These are phyloP conservation scores for Aspergillus saccharolyticus DNA, from an alignment of 495 filamentous ascomycete genomes.

Conservation along the genomic window DNA sequence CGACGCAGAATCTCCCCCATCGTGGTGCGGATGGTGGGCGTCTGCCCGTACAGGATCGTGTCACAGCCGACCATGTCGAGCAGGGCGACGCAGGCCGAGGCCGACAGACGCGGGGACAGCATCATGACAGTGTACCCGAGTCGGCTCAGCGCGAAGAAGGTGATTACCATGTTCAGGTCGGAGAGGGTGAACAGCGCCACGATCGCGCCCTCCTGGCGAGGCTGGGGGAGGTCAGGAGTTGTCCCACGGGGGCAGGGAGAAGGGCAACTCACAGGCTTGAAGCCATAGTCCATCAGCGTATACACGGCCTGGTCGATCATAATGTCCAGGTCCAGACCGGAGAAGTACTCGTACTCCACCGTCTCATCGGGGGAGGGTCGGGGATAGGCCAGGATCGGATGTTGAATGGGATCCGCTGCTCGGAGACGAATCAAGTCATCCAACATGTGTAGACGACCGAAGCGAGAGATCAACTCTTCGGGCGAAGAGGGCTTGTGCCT, in stretches of 20 bases:
- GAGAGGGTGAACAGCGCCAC: slow-evolving; percentile 53
- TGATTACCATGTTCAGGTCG: slow-evolving; percentile 51
- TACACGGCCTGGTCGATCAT: slow-evolving; percentile 47
- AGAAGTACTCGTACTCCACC: slow-evolving; percentile 47
- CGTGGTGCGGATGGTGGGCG: slow-evolving; percentile 34
- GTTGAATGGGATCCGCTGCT: slow-evolving; percentile 44
- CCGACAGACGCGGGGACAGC: slow-evolving; percentile 53
- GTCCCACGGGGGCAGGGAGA: too few relatives aligned
- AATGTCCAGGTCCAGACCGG: slow-evolving; percentile 46
- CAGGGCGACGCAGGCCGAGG: slow-evolving; percentile 47
- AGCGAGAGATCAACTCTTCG: slow-evolving; percentile 26
- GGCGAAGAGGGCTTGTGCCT: slow-evolving; percentile 9
- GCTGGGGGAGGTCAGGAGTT: too few relatives aligned
- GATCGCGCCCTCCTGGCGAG: slow-evolving; percentile 26
- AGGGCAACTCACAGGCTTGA: slow-evolving; percentile 28
- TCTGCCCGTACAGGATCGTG: slow-evolving; percentile 38
- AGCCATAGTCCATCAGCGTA: slow-evolving; percentile 34
- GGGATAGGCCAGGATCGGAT: slow-evolving; percentile 50
- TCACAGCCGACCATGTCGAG: slow-evolving; percentile 44
- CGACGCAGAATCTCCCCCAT: slow-evolving; percentile 38
- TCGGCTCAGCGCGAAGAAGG: slow-evolving; percentile 53
- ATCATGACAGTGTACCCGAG: slow-evolving; percentile 55
- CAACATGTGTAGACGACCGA: slow-evolving; percentile 35
- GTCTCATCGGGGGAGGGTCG: slow-evolving; percentile 25
- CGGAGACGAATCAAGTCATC: slow-evolving; percentile 49